Base-by-base conservation (phyloP, 2,329 filamentous ascomycete genomes). In the Penicillium italicum region DNA sequence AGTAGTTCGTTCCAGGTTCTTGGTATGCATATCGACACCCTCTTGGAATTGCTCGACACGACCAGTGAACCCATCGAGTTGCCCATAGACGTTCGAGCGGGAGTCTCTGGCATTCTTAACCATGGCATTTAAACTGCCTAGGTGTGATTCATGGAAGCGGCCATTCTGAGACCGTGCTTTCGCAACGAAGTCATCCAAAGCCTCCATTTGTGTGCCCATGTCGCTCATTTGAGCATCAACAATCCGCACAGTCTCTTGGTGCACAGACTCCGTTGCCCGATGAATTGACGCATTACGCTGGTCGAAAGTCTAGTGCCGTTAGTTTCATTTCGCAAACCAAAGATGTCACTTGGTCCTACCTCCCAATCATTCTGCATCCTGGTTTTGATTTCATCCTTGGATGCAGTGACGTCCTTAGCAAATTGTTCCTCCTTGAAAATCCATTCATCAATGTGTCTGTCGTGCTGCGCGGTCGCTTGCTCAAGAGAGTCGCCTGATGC, bases 201-300 rank as follows among this genome's bases (percentile, higher is more conserved):
- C 89, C 54, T 86, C 84, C 83, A 99, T 92, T 73, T 97, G 91
- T n/a, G 81, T 82, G 58, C 89, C 87, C 69, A 99, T 88, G 63
- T 96, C 90, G 53, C 84, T 82, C 76, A 95, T 89, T 75, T 99
- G 94, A 55, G 89, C 87, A 67, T 93, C 89, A 12, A 97, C 92
- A 55, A 95, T 93, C 7, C 87, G 87, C 30, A 96, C 85, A 0
- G 93, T 97, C 74, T 96, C 89, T 33, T 89, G 88, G 63, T 99
- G 92, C 1, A 97, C 91, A 2, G 90, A 90, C 64, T 89, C 88
- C 0, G 93, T 92, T 0, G 89, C 89, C 8, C 83, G 82, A 64
- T 93, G 90, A 64, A 99, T 93, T 6, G 88, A 86, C n/a, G 81
- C 85, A 65, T 91, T 95, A 67, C 90, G 87, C 55, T 88, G 82